phyloP scores from a whole-genome alignment of 2,329 filamentous ascomycete species.

The Tolypocladium amazonense region DNA sequence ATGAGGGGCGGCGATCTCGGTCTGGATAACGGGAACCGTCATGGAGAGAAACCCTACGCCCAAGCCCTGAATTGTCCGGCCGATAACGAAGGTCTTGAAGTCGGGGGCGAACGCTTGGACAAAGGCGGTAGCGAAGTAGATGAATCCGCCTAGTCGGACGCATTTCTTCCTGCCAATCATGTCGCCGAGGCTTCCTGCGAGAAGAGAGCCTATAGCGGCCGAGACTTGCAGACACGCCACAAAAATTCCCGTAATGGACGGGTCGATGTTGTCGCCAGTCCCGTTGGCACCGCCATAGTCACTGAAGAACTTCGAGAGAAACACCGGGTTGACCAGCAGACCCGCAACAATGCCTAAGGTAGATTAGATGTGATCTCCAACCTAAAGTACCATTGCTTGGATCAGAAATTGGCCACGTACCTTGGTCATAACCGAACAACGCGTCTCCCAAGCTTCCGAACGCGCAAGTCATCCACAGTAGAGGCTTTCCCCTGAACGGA shows the following conservation, averaged over 20 bases:
- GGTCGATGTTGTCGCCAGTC: constrained; percentile 2
- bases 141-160: constrained; percentile 6
- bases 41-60: constrained; percentile 7
- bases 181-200: constrained; percentile 5
- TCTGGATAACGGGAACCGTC: constrained; percentile 8
- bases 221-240: constrained; percentile 7
- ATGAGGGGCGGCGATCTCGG: constrained; percentile 8
- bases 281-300: constrained; percentile 6
- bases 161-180: constrained; percentile 7
- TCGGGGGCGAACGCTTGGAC: constrained; percentile 6
- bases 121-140: constrained; percentile 8
- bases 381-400: neutral
- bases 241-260: constrained; percentile 5
- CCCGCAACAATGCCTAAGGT: constrained; percentile 6
- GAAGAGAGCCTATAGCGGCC: constrained; percentile 4
- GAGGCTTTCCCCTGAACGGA: constrained; percentile 6
- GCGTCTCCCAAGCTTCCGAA: constrained; percentile 8
- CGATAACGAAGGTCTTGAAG: constrained; percentile 5
- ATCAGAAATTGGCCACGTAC: neutral
- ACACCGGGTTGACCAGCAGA: constrained; percentile 7
- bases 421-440: constrained; percentile 7
- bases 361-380: neutral
- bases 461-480: constrained; percentile 7
- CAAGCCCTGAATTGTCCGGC: constrained; percentile 5
- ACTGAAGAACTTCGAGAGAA: constrained; percentile 5